phyloP scores from a whole-genome alignment of 2,329 filamentous ascomycete genomes.

The Monosporascus cannonballus region DNA sequence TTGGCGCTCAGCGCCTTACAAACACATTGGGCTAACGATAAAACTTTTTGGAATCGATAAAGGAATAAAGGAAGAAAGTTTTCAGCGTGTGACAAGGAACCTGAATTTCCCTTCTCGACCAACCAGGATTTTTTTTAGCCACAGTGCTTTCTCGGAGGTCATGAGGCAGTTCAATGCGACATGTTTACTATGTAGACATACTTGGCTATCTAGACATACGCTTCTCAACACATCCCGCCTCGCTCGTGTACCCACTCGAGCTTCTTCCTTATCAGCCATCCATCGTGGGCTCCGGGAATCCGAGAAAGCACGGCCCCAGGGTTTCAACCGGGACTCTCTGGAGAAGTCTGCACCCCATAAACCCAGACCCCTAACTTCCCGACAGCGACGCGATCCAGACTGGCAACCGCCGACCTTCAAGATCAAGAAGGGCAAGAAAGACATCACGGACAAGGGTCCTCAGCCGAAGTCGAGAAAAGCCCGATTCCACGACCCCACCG shows the following conservation, averaged over 20 bases:
- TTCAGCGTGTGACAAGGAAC: no score
- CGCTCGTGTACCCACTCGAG: constrained; percentile 23
- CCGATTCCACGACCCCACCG: constrained; percentile 46
- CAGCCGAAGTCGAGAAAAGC: constrained; percentile 40
- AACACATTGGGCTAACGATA: no score
- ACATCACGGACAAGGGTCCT: constrained; percentile 38
- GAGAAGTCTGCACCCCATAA: constrained; percentile 20
- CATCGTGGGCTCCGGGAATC: constrained; percentile 54
- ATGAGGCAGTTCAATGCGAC: constrained; percentile 23
- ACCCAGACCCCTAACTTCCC: constrained; percentile 16
- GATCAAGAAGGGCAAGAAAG: constrained; percentile 44
- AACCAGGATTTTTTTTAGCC: constrained; percentile 1
- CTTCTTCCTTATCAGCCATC: constrained; percentile 63
- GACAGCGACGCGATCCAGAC: constrained; percentile 4
- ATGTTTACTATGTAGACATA: constrained; percentile 22
- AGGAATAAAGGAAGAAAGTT: no score
- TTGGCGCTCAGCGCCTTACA: no score
- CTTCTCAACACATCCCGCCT: constrained; percentile 2
- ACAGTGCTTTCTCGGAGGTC: constrained; percentile 4
- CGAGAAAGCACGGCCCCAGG: constrained; percentile 27
- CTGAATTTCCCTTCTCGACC: constrained; percentile 1
- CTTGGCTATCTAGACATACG: constrained; percentile 10
- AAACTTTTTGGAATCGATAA: no score
- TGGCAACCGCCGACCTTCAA: constrained; percentile 24
- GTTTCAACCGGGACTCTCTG: constrained; percentile 21